These are phyloP conservation scores for Echinosophora koreensis DNA, from an alignment of 306 rosid species.

Conservation along the genomic window DNA sequence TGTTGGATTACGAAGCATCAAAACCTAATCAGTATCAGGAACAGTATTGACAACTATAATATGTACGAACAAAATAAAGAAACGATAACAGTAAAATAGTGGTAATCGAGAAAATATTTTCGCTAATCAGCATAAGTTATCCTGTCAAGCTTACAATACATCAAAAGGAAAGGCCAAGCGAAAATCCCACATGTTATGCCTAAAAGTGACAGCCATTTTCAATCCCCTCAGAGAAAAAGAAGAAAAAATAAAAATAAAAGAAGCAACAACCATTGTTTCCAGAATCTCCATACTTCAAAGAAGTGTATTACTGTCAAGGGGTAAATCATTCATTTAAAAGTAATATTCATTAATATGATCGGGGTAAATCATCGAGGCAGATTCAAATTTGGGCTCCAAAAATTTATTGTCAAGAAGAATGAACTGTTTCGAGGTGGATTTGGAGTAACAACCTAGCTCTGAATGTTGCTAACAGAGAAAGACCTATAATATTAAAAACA, in stretches of 20 bases:
- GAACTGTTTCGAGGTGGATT: not conserved
- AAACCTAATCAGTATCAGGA: slow-evolving; percentile 8
- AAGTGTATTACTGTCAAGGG: too few species aligned
- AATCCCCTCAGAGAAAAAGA: not conserved
- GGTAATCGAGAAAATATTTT: not conserved
- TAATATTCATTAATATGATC: not conserved
- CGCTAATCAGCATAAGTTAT: not conserved
- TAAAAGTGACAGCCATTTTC: slow-evolving; percentile 10
- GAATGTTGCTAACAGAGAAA: not conserved
- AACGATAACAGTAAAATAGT: not conserved
- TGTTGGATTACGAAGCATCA: slow-evolving; percentile 9
- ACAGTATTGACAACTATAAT: not conserved
- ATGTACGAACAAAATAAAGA: slow-evolving; percentile 22
- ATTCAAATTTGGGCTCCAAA: slow-evolving; percentile 8
- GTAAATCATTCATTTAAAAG: too few species aligned
- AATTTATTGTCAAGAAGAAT: slow-evolving; percentile 15
- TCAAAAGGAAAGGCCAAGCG: not conserved
- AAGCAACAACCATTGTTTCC: not conserved
- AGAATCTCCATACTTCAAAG: slow-evolving; percentile 20
- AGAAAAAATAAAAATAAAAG: too few species aligned
- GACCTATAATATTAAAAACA: not conserved
- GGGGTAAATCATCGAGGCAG: not conserved
- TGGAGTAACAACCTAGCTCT: slow-evolving; percentile 25
- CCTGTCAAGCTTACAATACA: not conserved
- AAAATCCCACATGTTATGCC: slow-evolving; percentile 27